Evolutionary conservation across 2,329 filamentous ascomycete genomes (phyloP).

Genomic region (Thielaviopsis punctulata): DNA sequence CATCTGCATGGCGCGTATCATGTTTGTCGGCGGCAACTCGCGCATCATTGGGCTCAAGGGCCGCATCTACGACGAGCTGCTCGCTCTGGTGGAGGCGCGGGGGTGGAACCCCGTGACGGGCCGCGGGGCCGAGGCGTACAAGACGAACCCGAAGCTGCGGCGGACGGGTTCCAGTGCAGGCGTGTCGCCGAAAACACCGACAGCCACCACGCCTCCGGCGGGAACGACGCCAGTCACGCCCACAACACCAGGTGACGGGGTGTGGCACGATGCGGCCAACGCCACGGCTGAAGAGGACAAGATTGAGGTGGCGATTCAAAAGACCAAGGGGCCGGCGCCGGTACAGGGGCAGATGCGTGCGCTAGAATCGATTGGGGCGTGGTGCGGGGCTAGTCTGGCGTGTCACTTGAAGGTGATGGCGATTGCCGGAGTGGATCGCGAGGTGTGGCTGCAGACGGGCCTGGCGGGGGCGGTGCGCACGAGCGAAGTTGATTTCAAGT

Average conservation of each 20-base stretch:
- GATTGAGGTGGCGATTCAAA: constrained; percentile 40
- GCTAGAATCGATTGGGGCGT: constrained; percentile 53
- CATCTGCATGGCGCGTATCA: constrained; percentile 72
- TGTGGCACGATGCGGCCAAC: constrained; percentile 26
- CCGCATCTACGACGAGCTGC: constrained; percentile 61
- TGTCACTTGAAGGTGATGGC: constrained; percentile 51
- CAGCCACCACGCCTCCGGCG: constrained; percentile 13
- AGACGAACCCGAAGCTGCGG: constrained; percentile 26
- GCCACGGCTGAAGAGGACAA: constrained; percentile 33
- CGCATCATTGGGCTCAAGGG: constrained; percentile 62
- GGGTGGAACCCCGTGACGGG: constrained; percentile 68
- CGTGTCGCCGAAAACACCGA: constrained; percentile 15
- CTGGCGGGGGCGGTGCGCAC: constrained; percentile 41
- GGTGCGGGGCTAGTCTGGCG: constrained; percentile 56
- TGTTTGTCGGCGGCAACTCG: constrained; percentile 71
- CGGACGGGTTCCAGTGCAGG: constrained; percentile 18
- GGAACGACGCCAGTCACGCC: constrained; percentile 14
- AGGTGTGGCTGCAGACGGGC: constrained; percentile 54
- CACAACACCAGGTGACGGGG: constrained; percentile 19
- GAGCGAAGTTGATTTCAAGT: constrained; percentile 35
- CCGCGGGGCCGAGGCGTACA: constrained; percentile 42
- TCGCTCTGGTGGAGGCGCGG: constrained; percentile 42
- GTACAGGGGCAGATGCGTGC: constrained; percentile 45
- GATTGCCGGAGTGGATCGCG: constrained; percentile 52
- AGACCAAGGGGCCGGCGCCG: constrained; percentile 16